A percentile compares a stretch with the other conserved stretches of the same genome.
These are phyloP conservation scores for Sugiyamaella paludigena DNA, from an alignment of 1,139 yeast species.

Conservation along the genomic window DNA sequence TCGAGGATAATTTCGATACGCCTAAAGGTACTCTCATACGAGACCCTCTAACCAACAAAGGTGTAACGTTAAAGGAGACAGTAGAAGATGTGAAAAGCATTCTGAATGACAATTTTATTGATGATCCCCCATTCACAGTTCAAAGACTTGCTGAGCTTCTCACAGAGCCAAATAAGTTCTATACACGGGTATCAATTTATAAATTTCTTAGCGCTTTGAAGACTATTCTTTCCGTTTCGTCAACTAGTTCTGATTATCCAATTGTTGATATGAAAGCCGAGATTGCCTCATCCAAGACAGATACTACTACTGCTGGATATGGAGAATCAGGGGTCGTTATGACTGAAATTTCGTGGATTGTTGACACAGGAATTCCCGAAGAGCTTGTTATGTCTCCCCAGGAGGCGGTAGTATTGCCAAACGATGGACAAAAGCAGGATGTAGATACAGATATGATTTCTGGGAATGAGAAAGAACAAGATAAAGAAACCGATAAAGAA, in stretches of 20 bases:
- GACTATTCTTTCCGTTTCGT: conserved; percentile 37
- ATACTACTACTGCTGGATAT: conserved; percentile 17
- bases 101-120: conserved; percentile 36
- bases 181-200: conserved; percentile 35
- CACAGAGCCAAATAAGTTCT: conserved; percentile 43
- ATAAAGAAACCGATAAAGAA: neutral
- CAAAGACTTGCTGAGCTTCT: conserved; percentile 56
- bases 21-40: conserved; percentile 36
- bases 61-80: conserved; percentile 27
- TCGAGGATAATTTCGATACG: conserved; percentile 48
- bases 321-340: conserved; percentile 28
- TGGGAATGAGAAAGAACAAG: neutral
- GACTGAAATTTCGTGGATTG: conserved; percentile 34
- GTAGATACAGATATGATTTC: neutral
- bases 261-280: conserved; percentile 22
- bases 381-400: neutral
- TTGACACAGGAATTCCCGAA: conserved; percentile 29
- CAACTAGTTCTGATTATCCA: conserved; percentile 35
- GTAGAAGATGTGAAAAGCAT: conserved; percentile 27
- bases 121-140: conserved; percentile 58
- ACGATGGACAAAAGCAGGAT: neutral
- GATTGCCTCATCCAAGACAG: conserved; percentile 18
- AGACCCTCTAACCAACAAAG: conserved; percentile 30
- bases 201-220: conserved; percentile 43
- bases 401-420: neutral